Conservation (phyloP, 1,284 basidiomycete species). For the Neonothopanus nambi region DNA sequence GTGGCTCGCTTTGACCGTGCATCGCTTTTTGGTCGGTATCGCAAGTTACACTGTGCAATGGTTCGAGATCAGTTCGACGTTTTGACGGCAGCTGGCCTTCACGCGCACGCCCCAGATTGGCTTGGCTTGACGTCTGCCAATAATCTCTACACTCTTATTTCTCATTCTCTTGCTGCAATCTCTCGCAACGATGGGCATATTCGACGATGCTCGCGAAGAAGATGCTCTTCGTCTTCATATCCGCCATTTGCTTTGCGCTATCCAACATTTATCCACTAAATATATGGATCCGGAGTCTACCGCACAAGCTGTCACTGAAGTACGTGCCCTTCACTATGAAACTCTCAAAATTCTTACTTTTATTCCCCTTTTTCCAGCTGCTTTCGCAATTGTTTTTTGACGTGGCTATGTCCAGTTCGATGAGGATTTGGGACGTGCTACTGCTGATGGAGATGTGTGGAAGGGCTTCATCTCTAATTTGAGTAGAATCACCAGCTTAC, state of each 20-base stretch:
- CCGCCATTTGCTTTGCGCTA: constrained; percentile 54
- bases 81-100: too few species aligned
- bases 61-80: too few species aligned
- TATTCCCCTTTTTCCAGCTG: constrained; percentile 35
- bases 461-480: constrained; percentile 98
- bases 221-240: constrained; percentile 46
- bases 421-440: constrained; percentile 88
- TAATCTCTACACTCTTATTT: too few species aligned
- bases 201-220: constrained; percentile 6
- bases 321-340: constrained; percentile 5
- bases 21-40: too few species aligned
- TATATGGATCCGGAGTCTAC: constrained; percentile 58
- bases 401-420: constrained; percentile 65
- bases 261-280: constrained; percentile 53
- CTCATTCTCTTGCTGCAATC: too few species aligned
- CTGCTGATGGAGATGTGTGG: constrained; percentile 79
- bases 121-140: too few species aligned
- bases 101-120: too few species aligned
- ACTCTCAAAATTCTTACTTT: neutral
- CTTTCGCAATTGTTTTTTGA: constrained; percentile 27
- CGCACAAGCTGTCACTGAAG: constrained; percentile 40
- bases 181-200: constrained; percentile 6
- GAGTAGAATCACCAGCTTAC: constrained; percentile 96
- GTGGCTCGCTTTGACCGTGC: too few species aligned
- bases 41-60: too few species aligned